Evolutionary conservation across 176 grass and related monocot genomes (phyloP).

Genomic region (Alloteropsis semialata): DNA sequence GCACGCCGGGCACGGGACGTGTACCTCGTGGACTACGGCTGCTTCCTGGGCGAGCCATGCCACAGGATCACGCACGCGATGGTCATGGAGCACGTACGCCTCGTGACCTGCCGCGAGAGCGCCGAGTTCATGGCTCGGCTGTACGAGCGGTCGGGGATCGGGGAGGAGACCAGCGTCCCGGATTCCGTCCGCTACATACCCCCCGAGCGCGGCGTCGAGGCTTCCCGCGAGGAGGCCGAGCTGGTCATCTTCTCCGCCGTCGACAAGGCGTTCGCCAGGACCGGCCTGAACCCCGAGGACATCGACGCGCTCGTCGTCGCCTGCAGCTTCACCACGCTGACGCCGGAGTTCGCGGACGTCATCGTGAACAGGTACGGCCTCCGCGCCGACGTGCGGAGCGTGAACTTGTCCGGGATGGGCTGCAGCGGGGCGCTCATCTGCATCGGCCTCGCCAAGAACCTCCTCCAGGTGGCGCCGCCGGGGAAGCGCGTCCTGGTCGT

Average conservation of each 20-base stretch:
- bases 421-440: neutral
- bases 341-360: constrained; percentile 5
- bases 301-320: constrained; percentile 22
- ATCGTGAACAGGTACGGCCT: constrained; percentile 26
- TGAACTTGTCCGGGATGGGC: constrained; percentile 40
- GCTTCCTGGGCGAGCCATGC: constrained; percentile 22
- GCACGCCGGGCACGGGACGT: neutral
- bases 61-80: constrained; percentile 1
- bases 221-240: neutral
- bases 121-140: constrained; percentile 1
- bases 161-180: constrained; percentile 38
- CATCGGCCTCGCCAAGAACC: neutral
- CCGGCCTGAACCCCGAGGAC: neutral
- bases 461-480: neutral
- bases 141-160: constrained; percentile 12
- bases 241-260: constrained; percentile 18
- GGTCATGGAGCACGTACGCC: constrained; percentile 6
- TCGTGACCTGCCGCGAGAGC: neutral
- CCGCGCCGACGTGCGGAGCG: constrained; percentile 25
- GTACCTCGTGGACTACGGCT: constrained; percentile 42
- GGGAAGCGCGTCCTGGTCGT: neutral
- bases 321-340: constrained; percentile 20
- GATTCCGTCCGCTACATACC: constrained; percentile 13
- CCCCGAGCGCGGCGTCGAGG: neutral
- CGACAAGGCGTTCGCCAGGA: constrained; percentile 31